Base-by-base conservation (phyloP, 1,284 basidiomycete genomes). In the Waitea zeae region DNA sequence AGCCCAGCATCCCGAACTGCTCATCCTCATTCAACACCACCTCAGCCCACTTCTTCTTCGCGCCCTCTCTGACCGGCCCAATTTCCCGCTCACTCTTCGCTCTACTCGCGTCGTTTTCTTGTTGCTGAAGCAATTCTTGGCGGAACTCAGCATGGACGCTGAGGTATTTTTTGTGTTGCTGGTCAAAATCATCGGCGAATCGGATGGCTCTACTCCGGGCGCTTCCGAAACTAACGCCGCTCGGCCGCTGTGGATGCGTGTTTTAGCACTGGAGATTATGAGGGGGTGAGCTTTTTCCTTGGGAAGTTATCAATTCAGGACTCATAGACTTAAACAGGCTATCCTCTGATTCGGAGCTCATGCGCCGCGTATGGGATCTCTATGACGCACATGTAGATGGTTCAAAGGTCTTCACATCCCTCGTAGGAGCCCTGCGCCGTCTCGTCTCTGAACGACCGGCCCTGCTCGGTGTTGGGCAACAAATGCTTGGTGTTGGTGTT, bases 31-130 rank as follows among this genome's bases (percentile, higher is more conserved):
- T 0, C 75, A 72, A 45, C 79, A 89, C 43, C 86, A 89, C 39
- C 75, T 96, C 11, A 93, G 87, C 38, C 92, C 93, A 0, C 64
- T 96, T 12, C 63, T 98, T 4, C 75, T 92, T 41, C 86, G 83
- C 47, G 67, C 80, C 1, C 59, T 89, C n/a, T 81, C 77, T 11
- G 83, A 93, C 35, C 70, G 78, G 31, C 79, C 87, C 0, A 53
- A 73, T 2, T 98, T 97, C 53, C 84, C 90, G 0, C 66, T 92
- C 34, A 84, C 83, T 0, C 67, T 98, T 5, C 81, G 93, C 30
- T 81, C 88, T 39, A 90, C 84, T 20, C 81, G 93, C 5, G 80
- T 97, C 13, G 79, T 96, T 30, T 96, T 92, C 57, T 65, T 96
- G 17, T 68, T 97, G 6, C 65, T 97, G 36, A 92, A 95, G 41